Evolutionary conservation across 176 grass and related monocot genomes (phyloP).

Genomic region (Carex kokanica): DNA sequence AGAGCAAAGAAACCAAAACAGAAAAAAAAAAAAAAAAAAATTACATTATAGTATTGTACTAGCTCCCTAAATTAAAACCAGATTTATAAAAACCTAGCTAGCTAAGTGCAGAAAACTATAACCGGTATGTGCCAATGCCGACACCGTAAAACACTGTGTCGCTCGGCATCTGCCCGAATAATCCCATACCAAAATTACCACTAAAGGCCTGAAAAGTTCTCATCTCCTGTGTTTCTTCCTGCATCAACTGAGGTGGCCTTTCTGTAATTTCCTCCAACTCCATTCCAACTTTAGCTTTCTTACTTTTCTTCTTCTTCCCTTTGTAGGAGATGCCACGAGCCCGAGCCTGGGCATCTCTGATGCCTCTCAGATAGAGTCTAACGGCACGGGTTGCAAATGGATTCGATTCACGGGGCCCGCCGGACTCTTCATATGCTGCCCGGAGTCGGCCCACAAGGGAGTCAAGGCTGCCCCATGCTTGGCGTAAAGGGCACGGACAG

Average conservation of each 20-base stretch:
- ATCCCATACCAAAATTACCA: slow-evolving; percentile 19
- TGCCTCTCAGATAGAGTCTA: slow-evolving; percentile 52
- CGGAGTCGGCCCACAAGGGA: slow-evolving; percentile 54
- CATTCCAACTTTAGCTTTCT: neutral
- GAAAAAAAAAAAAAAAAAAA: neutral
- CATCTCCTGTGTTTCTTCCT: slow-evolving; percentile 34
- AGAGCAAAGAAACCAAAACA: neutral
- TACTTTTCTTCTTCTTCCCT: slow-evolving; percentile 44
- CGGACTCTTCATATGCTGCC: slow-evolving; percentile 50
- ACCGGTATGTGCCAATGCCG: slow-evolving; percentile 23
- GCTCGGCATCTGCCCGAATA: slow-evolving; percentile 26
- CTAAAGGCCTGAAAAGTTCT: slow-evolving; percentile 1
- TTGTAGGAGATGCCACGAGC: slow-evolving; percentile 61
- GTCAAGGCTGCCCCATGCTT: slow-evolving; percentile 69
- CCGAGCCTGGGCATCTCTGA: slow-evolving; percentile 49
- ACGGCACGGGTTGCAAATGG: slow-evolving; percentile 65
- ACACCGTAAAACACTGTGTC: slow-evolving; percentile 22
- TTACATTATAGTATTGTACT: neutral
- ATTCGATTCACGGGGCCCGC: slow-evolving; percentile 21
- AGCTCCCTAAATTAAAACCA: neutral
- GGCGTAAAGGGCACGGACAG: slow-evolving; percentile 59
- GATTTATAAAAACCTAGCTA: neutral
- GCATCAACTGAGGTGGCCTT: slow-evolving; percentile 24
- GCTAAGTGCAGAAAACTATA: neutral
- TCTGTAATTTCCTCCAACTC: neutral